phyloP scores from a whole-genome alignment of 306 rosid species.

The Luffa acutangula region DNA sequence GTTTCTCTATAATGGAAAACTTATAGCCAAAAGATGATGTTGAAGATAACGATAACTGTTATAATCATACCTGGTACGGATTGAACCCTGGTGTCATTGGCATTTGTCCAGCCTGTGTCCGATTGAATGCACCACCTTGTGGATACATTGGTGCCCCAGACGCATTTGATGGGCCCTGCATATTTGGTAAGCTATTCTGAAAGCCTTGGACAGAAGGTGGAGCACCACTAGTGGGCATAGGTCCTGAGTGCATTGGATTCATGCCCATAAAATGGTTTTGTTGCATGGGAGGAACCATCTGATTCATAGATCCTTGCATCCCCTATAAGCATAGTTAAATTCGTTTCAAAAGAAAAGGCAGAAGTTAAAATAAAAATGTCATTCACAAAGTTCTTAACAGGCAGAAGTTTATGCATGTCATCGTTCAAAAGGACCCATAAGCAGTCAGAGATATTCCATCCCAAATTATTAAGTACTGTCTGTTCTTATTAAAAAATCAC shows the following conservation, averaged over 20 bases:
- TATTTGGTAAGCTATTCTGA: conserved; percentile 54
- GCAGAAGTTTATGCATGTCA: neutral
- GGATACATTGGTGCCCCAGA: conserved; percentile 50
- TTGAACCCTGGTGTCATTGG: conserved; percentile 85
- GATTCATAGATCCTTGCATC: conserved; percentile 86
- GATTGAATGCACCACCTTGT: conserved; percentile 68
- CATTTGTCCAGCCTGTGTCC: conserved; percentile 86
- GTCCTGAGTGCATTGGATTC: conserved; percentile 85
- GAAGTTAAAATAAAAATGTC: neutral
- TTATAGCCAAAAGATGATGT: neutral
- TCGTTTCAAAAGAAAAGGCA: neutral
- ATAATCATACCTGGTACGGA: conserved; percentile 69
- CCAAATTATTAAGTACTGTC: too few species aligned
- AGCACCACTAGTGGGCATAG: conserved; percentile 57
- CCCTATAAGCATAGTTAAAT: conserved; percentile 30
- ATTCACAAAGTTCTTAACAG: neutral
- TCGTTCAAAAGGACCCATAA: neutral
- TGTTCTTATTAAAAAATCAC: too few species aligned
- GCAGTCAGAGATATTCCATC: too few species aligned
- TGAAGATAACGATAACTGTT: neutral
- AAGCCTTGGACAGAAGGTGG: conserved; percentile 59
- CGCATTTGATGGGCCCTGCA: conserved; percentile 76
- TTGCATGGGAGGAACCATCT: conserved; percentile 62
- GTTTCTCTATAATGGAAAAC: neutral
- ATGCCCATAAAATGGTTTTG: conserved; percentile 88